A percentile compares a stretch with the other conserved stretches of the same genome.
Evolutionary conservation across 345 rosid species (phyloP).

Genomic region (Rhizophora apiculata): DNA sequence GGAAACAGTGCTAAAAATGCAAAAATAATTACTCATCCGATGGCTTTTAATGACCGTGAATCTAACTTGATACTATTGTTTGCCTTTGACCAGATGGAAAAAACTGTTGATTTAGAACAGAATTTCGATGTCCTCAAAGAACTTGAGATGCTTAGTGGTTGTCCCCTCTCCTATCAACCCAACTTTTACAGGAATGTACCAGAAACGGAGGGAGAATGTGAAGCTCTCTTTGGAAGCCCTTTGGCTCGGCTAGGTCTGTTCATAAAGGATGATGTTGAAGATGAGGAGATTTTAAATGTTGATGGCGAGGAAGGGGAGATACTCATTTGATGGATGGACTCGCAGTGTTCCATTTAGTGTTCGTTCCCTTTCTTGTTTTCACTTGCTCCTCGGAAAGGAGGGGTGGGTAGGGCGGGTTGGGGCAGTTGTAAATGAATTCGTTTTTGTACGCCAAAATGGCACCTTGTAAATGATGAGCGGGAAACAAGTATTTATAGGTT

Average conservation of each 20-base stretch:
- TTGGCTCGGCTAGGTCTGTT: conserved; percentile 55
- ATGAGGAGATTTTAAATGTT: conserved; percentile 28
- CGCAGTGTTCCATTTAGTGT: neutral
- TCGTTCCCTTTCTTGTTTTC: neutral
- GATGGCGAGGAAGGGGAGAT: conserved; percentile 80
- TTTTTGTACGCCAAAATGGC: conserved; percentile 10
- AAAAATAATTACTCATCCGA: neutral
- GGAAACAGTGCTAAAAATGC: neutral
- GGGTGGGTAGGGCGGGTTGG: neutral
- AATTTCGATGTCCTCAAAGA: conserved; percentile 41
- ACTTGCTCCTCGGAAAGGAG: neutral
- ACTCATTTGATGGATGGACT: conserved; percentile 10
- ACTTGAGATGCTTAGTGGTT: conserved; percentile 52
- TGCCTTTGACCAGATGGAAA: conserved; percentile 46
- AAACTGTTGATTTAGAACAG: conserved; percentile 47
- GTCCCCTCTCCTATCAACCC: conserved; percentile 26
- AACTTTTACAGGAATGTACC: conserved; percentile 9
- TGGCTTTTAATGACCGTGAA: neutral
- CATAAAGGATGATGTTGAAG: conserved; percentile 29
- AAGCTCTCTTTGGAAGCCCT: conserved; percentile 26
- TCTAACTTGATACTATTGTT: neutral
- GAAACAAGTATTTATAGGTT: neutral
- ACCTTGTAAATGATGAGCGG: neutral
- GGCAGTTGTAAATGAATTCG: conserved; percentile 11
- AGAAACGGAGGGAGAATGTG: conserved; percentile 21